A percentile compares a stretch with the other conserved stretches of the same genome.
phyloP scores from a whole-genome alignment of 1,139 yeast genomes.

The Geotrichum restrictum region DNA sequence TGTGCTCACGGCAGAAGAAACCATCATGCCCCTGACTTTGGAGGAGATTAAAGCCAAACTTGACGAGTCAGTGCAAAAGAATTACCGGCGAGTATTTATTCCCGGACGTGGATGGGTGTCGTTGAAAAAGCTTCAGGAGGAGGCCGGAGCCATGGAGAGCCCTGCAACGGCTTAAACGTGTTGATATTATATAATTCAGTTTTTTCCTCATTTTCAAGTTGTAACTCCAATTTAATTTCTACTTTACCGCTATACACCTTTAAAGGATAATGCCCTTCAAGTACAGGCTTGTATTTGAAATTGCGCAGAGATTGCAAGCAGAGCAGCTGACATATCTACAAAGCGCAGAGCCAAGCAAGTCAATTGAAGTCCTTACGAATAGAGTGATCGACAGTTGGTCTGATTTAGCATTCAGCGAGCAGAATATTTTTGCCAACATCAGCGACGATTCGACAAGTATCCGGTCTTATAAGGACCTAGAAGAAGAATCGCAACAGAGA shows the following conservation, averaged over 20 bases:
- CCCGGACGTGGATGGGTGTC: slow-evolving; percentile 57
- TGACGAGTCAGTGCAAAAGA: slow-evolving; percentile 34
- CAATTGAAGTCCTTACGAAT: neutral
- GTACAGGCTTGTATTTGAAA: slow-evolving; percentile 18
- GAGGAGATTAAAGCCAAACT: slow-evolving; percentile 24
- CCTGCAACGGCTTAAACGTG: slow-evolving; percentile 6
- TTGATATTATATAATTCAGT: neutral
- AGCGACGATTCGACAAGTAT: neutral
- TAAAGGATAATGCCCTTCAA: slow-evolving; percentile 8
- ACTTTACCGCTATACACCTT: slow-evolving; percentile 2
- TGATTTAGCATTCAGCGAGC: neutral
- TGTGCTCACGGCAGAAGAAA: neutral
- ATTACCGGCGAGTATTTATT: slow-evolving; percentile 47
- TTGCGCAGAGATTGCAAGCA: slow-evolving; percentile 2
- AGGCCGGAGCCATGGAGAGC: slow-evolving; percentile 17
- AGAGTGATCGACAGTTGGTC: slow-evolving; percentile 11
- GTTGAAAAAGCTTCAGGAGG: slow-evolving; percentile 39
- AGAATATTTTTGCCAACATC: neutral
- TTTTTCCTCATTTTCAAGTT: neutral
- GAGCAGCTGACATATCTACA: slow-evolving; percentile 10
- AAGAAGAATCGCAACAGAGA: too few relatives aligned
- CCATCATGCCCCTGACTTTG: slow-evolving; percentile 21
- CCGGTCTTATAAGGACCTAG: neutral
- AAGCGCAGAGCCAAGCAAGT: neutral
- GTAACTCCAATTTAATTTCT: slow-evolving; percentile 5